phyloP scores from a whole-genome alignment of 2,329 filamentous ascomycete species.

The Aspergillus novoparasiticus region DNA sequence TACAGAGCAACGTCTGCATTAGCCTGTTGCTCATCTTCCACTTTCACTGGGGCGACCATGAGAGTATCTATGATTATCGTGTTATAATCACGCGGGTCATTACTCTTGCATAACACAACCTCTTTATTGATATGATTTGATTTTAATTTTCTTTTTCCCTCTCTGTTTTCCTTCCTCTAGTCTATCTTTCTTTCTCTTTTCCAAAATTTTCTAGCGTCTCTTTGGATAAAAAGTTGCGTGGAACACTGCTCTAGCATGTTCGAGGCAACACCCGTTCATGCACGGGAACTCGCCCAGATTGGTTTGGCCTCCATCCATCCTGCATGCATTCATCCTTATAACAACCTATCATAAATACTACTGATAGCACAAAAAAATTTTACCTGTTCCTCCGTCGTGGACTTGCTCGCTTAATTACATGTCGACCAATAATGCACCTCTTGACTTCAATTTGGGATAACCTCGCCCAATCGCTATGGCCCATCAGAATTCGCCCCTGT shows the following conservation, averaged over 20 bases:
- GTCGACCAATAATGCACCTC: neutral
- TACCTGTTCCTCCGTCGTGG: neutral
- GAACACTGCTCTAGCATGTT: neutral
- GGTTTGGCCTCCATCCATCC: neutral
- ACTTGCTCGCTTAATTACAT: slow-evolving; percentile 7
- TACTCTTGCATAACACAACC: neutral
- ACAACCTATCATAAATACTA: neutral
- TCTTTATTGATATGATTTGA: neutral
- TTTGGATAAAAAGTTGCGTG: too few relatives aligned
- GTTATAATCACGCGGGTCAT: neutral
- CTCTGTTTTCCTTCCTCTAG: neutral
- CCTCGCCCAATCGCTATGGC: slow-evolving; percentile 26
- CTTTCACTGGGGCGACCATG: neutral
- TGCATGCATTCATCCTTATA: neutral
- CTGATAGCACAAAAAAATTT: neutral
- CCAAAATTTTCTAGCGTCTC: too few relatives aligned
- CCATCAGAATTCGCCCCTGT: slow-evolving; percentile 14
- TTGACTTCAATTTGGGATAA: slow-evolving; percentile 10
- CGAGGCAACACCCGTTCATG: slow-evolving; percentile 23
- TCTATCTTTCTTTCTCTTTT: too few relatives aligned
- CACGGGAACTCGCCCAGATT: slow-evolving; percentile 8
- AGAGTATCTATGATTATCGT: neutral
- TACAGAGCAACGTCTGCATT: neutral
- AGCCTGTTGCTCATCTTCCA: neutral
- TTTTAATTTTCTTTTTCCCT: neutral